Evolutionary conservation across 2,329 filamentous ascomycete species (phyloP), one percentile per base, ranked within the genome.

Genomic region (Talaromyces funiculosus): DNA sequence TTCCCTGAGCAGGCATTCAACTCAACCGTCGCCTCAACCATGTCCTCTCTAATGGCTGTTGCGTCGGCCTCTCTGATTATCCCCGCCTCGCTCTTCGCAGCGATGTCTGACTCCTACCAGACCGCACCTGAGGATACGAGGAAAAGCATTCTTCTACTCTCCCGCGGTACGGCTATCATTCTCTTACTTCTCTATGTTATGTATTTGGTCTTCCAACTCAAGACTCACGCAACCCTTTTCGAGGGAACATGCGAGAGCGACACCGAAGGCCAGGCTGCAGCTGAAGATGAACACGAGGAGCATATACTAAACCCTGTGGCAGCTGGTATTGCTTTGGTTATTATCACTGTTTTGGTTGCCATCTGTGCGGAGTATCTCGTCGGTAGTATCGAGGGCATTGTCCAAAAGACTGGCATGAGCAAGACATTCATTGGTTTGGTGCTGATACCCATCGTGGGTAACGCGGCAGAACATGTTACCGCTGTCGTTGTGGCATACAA

Each of bases 361-460:
- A 72, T 90, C 59, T 91, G 89, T 68, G 89, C 89, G 65, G 89
- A 92, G 63, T 90, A 89, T 68, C 81, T 92, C 6, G 89, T 92
- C 35, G 86, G 85, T 67, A 90, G 86, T 68, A 92, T 92, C 68
- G 88, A 91, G 65, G 79, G 81, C 29, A 82, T 92, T 51, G 89
- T 91, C 24, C 81, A 85, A 66, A 85, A 80, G 45, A 85, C 86
- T 2, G 82, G 86, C 62, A 89, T 92, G 71, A 90, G 86, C 78
- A 89, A 89, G 75, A 90, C 86, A 1, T 92, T 92, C 67, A 90
- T 92, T 67, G 89, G 89, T 78, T 78, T 92, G 53, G 90, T 92
- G 54, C 77, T 92, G 20, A 88, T 92, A 53, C 89, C 89, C 3
- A 91, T 92, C 65, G 89, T 92, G 33, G 89, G 89, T 45, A 92